Conservation (phyloP, 208 protist species). For the Tritrichomonas foetus region DNA sequence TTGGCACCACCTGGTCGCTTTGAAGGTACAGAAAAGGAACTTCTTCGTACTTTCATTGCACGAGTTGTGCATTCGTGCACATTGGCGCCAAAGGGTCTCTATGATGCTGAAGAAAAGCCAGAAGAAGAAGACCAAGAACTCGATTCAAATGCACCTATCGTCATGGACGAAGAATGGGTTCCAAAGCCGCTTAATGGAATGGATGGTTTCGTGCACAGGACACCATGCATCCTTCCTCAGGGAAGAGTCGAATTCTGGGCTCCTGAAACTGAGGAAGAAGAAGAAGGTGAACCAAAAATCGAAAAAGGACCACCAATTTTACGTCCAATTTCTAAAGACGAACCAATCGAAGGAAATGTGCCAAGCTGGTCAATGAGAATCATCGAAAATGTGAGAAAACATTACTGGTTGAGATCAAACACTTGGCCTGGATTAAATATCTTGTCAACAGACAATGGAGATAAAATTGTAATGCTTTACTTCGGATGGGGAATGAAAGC, state of each 20-base stretch:
- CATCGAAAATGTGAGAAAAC: not conserved
- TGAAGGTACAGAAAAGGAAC: not conserved
- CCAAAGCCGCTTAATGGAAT: not conserved
- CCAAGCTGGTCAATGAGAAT: not conserved
- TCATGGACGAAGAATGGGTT: not conserved
- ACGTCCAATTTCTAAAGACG: not conserved
- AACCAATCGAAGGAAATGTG: not conserved
- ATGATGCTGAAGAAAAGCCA: conserved; percentile 21
- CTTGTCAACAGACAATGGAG: not conserved
- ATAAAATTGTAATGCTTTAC: not conserved
- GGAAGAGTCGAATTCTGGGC: not conserved
- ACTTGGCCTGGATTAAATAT: conserved; percentile 13
- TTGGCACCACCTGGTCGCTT: not conserved
- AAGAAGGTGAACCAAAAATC: not conserved
- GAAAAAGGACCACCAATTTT: not conserved
- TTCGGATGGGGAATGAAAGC: conserved; percentile 24
- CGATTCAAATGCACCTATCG: not conserved
- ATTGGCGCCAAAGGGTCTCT: not conserved
- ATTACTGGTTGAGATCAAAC: not conserved
- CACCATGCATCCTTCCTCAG: not conserved
- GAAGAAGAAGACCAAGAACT: not conserved
- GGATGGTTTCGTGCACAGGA: not conserved
- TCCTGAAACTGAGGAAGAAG: not conserved
- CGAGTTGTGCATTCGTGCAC: conserved; percentile 16
- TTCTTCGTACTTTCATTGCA: not conserved